Evolutionary conservation across 306 rosid genomes (phyloP), one percentile per base, ranked within the genome.

Genomic region (Lagenaria siceraria): DNA sequence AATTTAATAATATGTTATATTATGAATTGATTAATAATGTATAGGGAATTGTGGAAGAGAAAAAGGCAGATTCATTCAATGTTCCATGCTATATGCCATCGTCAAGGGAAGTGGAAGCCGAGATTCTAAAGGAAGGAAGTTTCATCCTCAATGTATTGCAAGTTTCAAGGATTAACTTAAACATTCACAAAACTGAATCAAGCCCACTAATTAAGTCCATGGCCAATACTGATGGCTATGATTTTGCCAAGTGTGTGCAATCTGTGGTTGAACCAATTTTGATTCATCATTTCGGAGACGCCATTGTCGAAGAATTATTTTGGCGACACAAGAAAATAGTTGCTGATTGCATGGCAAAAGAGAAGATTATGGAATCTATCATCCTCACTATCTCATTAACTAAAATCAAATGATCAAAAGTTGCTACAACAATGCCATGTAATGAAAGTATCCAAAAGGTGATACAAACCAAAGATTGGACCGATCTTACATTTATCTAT

Each of bases 201-300:
- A 3, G 36, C 36, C 10, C 43, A 40, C 43, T 40, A 40, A 40
- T 40, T 40, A 40, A 40, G 8, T 40, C 43, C 10, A 7, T 40
- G 43, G 43, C 43, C 43, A 10, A 40, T 40, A 8, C 43, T 40
- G 10, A 7, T 40, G 43, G 10, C 43, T 49, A 49, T 73, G 15
- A 73, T 10, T 22, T 79, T 10, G 80, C 87, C 11, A 80, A 79
- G 8, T 81, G 22, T 25, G 24, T 46, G 0, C 76, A 83, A 69
- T 86, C 88, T 0, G 69, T 58, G 42, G 36, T 9, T 29, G 93
- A 89, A 77, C 82, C 93, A 10, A 58, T 85, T 53, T 55, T 87
- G 10, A 38, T 51, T 14, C 40, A 8, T 0, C 80, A 74, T 6
- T 85, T 89, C 66, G 87, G 85, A 1, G 76, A 81, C 65, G 51